Conservation (phyloP, 768 basidiomycete species). For the Agaricus bisporus region DNA sequence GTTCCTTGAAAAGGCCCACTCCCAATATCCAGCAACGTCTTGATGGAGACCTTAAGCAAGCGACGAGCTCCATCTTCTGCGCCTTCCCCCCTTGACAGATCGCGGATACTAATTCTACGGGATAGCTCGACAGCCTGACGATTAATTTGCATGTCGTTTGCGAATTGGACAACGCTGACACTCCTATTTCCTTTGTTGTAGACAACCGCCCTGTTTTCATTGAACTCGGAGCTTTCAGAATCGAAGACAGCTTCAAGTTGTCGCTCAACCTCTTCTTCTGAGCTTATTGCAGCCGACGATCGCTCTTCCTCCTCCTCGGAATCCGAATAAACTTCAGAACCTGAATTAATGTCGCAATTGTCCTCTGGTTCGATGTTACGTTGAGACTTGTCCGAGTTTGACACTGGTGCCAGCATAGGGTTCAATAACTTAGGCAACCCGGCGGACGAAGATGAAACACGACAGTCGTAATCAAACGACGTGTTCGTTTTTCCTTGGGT, state of each 20-base stretch:
- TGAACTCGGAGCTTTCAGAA: neutral
- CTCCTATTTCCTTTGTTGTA: neutral
- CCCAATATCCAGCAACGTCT: neutral
- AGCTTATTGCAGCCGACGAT: neutral
- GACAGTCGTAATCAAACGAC: neutral
- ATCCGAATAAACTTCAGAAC: neutral
- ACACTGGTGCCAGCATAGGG: neutral
- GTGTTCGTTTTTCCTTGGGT: neutral
- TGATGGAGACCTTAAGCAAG: neutral
- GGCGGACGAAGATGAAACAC: slow-evolving; percentile 1
- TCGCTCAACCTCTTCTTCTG: slow-evolving; percentile 8
- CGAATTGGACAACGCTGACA: neutral
- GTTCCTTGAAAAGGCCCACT: neutral
- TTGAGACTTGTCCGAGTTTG: neutral
- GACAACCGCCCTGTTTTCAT: neutral
- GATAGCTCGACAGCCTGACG: neutral
- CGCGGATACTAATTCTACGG: no score
- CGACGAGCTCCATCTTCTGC: neutral
- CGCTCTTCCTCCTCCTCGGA: slow-evolving; percentile 3
- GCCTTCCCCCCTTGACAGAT: no score
- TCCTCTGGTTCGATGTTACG: neutral
- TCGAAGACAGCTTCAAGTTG: slow-evolving; percentile 5
- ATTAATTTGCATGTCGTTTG: neutral
- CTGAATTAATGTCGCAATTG: neutral
- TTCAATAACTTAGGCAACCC: neutral